phyloP scores from a whole-genome alignment of 192 early-diverging fungal species.

The Spizellomyces sp. region DNA sequence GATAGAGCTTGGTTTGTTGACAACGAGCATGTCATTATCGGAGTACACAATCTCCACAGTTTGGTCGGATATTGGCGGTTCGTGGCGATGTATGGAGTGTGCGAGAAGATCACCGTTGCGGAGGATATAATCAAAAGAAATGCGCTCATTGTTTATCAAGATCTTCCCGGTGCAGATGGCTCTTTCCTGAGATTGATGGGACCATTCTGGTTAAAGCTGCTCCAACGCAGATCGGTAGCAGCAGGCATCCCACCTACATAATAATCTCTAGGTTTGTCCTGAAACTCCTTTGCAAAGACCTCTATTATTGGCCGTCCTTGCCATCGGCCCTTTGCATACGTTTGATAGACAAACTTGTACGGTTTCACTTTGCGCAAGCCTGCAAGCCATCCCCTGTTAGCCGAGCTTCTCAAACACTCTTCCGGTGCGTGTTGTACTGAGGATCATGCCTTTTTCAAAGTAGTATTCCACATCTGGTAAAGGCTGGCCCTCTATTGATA shows the following conservation, averaged over 20 bases:
- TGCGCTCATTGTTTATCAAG: slow-evolving; percentile 69
- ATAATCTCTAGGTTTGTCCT: slow-evolving; percentile 76
- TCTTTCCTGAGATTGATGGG: slow-evolving; percentile 33
- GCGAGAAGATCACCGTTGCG: slow-evolving; percentile 78
- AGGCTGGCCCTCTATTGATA: slow-evolving; percentile 1
- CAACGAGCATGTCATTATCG: slow-evolving; percentile 70
- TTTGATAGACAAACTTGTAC: slow-evolving; percentile 79
- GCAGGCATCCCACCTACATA: slow-evolving; percentile 60
- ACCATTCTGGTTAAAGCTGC: too few relatives aligned
- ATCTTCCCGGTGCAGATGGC: slow-evolving; percentile 86
- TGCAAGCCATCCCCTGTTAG: neutral
- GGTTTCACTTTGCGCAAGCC: slow-evolving; percentile 83
- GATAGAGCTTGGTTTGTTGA: slow-evolving; percentile 89
- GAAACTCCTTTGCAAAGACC: slow-evolving; percentile 85
- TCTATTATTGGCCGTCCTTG: slow-evolving; percentile 72
- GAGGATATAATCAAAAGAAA: slow-evolving; percentile 62
- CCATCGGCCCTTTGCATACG: slow-evolving; percentile 85
- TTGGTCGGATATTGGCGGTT: slow-evolving; percentile 78
- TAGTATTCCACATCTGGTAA: slow-evolving; percentile 49
- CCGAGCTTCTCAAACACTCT: neutral
- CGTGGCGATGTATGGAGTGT: slow-evolving; percentile 91
- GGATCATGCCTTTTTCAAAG: slow-evolving; percentile 60
- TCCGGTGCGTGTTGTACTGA: neutral
- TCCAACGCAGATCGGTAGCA: neutral
- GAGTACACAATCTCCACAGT: slow-evolving; percentile 66